These are phyloP conservation scores for Claviceps arundinis DNA, from an alignment of 2,329 filamentous ascomycete genomes.

Conservation along the genomic window DNA sequence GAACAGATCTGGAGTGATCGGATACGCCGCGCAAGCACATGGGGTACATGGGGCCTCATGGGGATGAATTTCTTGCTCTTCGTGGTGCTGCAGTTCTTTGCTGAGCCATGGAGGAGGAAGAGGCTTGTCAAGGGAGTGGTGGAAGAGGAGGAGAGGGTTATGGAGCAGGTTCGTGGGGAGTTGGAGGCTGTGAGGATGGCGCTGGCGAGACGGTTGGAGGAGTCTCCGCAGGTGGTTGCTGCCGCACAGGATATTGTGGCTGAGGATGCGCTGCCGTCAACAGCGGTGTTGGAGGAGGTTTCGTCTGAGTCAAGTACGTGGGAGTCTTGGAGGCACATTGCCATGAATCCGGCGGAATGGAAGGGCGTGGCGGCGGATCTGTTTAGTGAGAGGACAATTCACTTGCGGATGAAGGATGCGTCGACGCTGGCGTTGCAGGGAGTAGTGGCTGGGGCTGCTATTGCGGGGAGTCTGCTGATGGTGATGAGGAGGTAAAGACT, in stretches of 20 bases:
- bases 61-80: slow-evolving; percentile 88
- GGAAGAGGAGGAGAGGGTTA: slow-evolving; percentile 53
- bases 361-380: slow-evolving; percentile 40
- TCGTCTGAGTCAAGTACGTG: background rate
- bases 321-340: slow-evolving; percentile 28
- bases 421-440: slow-evolving; percentile 58
- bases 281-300: background rate
- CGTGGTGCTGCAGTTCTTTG: slow-evolving; percentile 70
- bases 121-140: slow-evolving; percentile 74
- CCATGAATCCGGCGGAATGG: slow-evolving; percentile 32
- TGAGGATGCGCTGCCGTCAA: background rate
- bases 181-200: slow-evolving; percentile 21
- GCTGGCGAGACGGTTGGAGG: slow-evolving; percentile 14
- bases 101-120: slow-evolving; percentile 81
- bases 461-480: slow-evolving; percentile 41
- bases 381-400: slow-evolving; percentile 50
- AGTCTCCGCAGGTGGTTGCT: slow-evolving; percentile 1
- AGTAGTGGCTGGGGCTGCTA: slow-evolving; percentile 48
- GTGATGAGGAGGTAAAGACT: slow-evolving; percentile 24
- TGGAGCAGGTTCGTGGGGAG: slow-evolving; percentile 35
- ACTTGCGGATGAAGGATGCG: slow-evolving; percentile 54
- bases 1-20: slow-evolving; percentile 99
- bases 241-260: slow-evolving; percentile 4
- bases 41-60: slow-evolving; percentile 98
- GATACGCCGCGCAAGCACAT: slow-evolving; percentile 89